Percentiles rank a stretch among this genome's conserved stretches.
Conservation (phyloP, 2,329 filamentous ascomycete species). For the Trichoderma breve region DNA sequence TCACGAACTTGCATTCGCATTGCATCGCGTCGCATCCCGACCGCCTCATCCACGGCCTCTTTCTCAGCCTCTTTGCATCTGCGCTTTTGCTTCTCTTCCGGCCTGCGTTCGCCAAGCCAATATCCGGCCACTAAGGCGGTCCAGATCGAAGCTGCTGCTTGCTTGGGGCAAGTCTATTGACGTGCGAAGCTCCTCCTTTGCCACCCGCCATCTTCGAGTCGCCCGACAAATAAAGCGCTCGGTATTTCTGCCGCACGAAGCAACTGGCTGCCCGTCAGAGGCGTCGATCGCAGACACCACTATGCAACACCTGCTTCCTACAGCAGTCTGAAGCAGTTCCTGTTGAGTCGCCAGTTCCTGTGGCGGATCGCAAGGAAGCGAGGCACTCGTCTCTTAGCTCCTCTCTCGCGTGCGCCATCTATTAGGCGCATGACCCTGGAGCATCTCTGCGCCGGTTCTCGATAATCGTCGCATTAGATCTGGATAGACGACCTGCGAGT, state of each 20-base stretch:
- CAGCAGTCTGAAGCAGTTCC: conserved; percentile 13
- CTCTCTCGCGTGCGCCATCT: background rate
- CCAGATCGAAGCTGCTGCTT: background rate
- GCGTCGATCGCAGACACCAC: conserved; percentile 4
- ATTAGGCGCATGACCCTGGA: background rate
- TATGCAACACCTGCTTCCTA: conserved; percentile 2
- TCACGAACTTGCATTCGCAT: background rate
- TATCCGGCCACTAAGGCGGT: background rate
- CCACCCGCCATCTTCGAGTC: conserved; percentile 16
- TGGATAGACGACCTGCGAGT: background rate
- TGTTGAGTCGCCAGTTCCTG: background rate
- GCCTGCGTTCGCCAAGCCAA: conserved; percentile 1
- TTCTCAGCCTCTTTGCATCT: background rate
- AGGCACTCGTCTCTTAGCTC: background rate
- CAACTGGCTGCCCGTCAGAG: conserved; percentile 4
- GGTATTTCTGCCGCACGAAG: background rate
- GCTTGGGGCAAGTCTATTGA: background rate
- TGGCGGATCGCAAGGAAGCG: conserved; percentile 9
- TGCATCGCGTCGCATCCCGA: background rate
- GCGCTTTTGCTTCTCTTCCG: background rate
- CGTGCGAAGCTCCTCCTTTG: conserved; percentile 9
- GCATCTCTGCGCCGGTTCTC: background rate
- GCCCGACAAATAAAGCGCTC: background rate
- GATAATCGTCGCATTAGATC: background rate
- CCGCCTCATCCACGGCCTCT: background rate